Evolutionary conservation across 345 rosid genomes (phyloP), one percentile per base, ranked within the genome.

Genomic region (Jatropha curcas): DNA sequence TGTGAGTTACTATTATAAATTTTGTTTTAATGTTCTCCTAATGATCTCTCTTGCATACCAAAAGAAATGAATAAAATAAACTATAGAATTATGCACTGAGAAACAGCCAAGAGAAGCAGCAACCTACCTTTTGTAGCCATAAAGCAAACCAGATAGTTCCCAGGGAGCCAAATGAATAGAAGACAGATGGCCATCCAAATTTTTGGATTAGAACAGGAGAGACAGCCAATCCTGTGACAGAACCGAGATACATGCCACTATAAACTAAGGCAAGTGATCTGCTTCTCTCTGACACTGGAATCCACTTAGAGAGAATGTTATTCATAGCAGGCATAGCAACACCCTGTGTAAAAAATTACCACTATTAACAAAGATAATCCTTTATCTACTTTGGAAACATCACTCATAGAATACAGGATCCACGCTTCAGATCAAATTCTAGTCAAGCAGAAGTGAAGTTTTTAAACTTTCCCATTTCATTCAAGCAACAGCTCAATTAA

Each of bases 281-380:
- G 87, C 98, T 94, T 84, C 98, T 89, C 83, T 94, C 97, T 24
- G 97, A 92, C 79, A 94, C 97, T 41, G 98, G 97, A 84, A 94
- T 87, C 98, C 98, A 94, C 86, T 87, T 92, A 28, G 98, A 94
- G 70, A 94, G 87, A 71, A 92, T 79, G 88, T 92, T 94, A 85
- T 94, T 94, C 98, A 94, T 94, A 48, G 98, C 97, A 81, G 98
- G 98, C 98, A 94, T 94, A 53, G 98, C 98, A 75, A 94, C 98
- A 76, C 98, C 98, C 97, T 94, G 91, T 14, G 64, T 33, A 65
- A 39, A 76, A 81, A 72, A 75, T 71, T 71, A 68, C 79, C 74
- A 64, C 70, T 8, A 68, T 74, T 58, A 50, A 73, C 51, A 60
- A 72, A 74, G 60, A 83, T 70, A 77, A 53, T 58, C 63, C 61